A percentile compares a stretch with the other conserved stretches of the same genome.
Evolutionary conservation across 73 alveolate species (phyloP).

Genomic region (Tetrahymena malaccensis): DNA sequence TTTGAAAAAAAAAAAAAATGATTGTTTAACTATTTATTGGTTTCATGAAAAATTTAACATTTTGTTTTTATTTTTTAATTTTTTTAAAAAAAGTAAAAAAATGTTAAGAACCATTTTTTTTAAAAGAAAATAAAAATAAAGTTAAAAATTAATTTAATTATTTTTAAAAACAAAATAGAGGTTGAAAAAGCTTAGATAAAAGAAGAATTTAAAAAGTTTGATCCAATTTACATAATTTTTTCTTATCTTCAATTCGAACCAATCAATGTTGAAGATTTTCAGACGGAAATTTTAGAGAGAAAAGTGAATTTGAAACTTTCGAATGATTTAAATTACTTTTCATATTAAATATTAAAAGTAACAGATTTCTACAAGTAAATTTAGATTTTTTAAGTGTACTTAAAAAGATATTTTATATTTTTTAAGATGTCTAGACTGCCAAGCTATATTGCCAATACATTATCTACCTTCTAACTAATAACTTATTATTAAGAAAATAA

Average conservation of each 20-base stretch:
- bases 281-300: conserved; percentile 32
- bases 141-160: background rate
- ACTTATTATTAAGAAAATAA: background rate
- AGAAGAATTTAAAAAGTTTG: conserved; percentile 2
- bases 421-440: conserved; percentile 16
- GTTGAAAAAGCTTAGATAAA: background rate
- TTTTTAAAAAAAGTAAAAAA: too few species aligned
- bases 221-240: conserved; percentile 21
- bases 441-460: conserved; percentile 4
- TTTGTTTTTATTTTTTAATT: background rate
- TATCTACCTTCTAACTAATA: background rate
- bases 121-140: too few species aligned
- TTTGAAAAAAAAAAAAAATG: too few species aligned
- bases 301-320: conserved; percentile 13
- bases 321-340: background rate
- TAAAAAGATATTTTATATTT: background rate
- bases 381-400: background rate
- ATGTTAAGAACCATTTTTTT: too few species aligned
- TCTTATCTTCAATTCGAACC: conserved; percentile 15
- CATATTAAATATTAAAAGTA: background rate
- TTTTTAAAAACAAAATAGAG: background rate
- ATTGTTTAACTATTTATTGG: too few species aligned
- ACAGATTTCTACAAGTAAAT: conserved; percentile 7
- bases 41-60: too few species aligned
- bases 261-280: conserved; percentile 2